phyloP scores from a whole-genome alignment of 2,329 filamentous ascomycete species.

The Alternaria ventricosa region DNA sequence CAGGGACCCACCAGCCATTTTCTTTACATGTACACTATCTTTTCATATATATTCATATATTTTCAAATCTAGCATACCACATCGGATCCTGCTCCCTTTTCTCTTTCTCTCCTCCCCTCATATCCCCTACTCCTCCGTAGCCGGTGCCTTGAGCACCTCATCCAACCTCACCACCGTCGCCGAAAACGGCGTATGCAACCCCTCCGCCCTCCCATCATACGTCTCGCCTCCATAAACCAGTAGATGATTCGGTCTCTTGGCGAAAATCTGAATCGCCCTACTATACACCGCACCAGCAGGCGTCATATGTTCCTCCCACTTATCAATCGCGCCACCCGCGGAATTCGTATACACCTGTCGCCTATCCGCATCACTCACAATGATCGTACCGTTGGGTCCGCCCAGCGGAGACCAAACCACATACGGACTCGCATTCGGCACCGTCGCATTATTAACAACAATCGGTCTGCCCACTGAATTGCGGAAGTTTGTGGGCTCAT shows the following conservation, averaged over 20 bases:
- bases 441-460: conserved; percentile 23
- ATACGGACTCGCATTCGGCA: conserved; percentile 26
- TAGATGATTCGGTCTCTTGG: conserved; percentile 19
- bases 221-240: conserved; percentile 28
- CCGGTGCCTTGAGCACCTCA: not conserved
- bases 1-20: not conserved
- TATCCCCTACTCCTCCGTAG: not conserved
- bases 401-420: conserved; percentile 32
- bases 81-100: no score
- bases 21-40: not conserved
- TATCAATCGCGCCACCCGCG: conserved; percentile 19
- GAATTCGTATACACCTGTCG: conserved; percentile 27
- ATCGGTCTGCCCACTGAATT: conserved; percentile 19
- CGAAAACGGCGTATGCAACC: conserved; percentile 17
- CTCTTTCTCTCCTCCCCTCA: not conserved
- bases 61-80: not conserved
- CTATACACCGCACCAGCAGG: conserved; percentile 26
- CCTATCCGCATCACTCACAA: conserved; percentile 25
- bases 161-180: conserved; percentile 18
- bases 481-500: conserved; percentile 25
- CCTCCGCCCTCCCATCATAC: conserved; percentile 16
- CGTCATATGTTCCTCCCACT: conserved; percentile 27
- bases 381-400: conserved; percentile 29
- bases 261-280: conserved; percentile 27
- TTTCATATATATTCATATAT: not conserved